Base-by-base conservation (phyloP, 2,329 filamentous ascomycete genomes). In the Nemania sp. region DNA sequence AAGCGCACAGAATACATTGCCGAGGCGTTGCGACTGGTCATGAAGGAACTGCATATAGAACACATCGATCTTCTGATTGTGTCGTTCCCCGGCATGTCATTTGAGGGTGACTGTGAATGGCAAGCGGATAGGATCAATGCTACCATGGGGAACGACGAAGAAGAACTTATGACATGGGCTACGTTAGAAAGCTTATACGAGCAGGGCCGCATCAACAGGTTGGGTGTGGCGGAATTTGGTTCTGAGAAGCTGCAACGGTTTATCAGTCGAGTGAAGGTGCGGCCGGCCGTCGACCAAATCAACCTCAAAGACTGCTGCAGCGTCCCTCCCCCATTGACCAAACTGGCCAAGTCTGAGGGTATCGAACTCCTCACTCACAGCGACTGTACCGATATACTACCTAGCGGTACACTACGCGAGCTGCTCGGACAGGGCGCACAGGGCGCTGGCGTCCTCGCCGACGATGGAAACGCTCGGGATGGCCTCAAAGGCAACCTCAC, bases 291-390 rank as follows among this genome's bases (percentile, higher is more conserved):
- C 34, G 86, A 97, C 72, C 94, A 99, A 79, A 96, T 99, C 78
- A 97, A 97, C 70, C 83, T 96, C 45, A 86, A 90, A 64, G 90
- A 97, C 73, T 97, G 93, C 77, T 99, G 94, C 74, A 93, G 91
- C 41, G 94, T 97, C 37, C 94, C 94, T 7, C 92, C 91, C 65
- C 88, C 91, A 11, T 80, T 99, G 59, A 86, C 91, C 54, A 75
- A 88, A 65, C 86, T 95, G 64, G 93, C 93, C n/a, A 92, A 90
- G 71, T 79, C 86, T 60, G 80, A 91, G 68, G 80, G 83, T 17
- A 91, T 99, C 57, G 91, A 97, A 71, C 77, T 99, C 52, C 78
- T 97, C 50, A 96, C 95, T 34, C 94, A 99, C 73, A 91, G 91
- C 62, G 94, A 99, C 73, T 95, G 90, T 73, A 94, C 88, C 23